Evolutionary conservation across 2,329 filamentous ascomycete species (phyloP).

Genomic region (Shiraia sp.): DNA sequence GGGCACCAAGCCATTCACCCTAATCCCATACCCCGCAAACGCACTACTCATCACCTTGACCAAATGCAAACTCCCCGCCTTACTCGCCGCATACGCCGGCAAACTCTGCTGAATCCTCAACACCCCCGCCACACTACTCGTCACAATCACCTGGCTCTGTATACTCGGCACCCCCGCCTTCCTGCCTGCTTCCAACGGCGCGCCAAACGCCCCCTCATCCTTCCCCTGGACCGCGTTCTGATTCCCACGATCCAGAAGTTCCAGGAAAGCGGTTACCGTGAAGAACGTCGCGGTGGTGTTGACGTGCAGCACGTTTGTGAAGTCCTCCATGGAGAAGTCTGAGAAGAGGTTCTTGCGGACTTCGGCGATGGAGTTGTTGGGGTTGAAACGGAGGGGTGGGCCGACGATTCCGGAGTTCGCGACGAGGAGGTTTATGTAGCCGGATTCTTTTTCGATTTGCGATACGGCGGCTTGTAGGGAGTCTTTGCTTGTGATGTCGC

Average conservation of each 20-base stretch:
- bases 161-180: conserved; percentile 12
- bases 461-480: conserved; percentile 17
- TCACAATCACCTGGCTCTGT: conserved; percentile 19
- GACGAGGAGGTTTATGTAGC: conserved; percentile 28
- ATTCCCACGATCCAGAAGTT: conserved; percentile 48
- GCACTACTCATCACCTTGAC: conserved; percentile 52
- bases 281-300: conserved; percentile 48
- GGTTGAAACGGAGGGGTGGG: conserved; percentile 11
- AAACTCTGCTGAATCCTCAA: background rate
- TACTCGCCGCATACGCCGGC: conserved; percentile 33
- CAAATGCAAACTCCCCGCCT: conserved; percentile 52
- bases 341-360: conserved; percentile 8
- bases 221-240: conserved; percentile 9
- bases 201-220: conserved; percentile 1
- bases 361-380: conserved; percentile 2
- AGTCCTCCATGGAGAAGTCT: conserved; percentile 8
- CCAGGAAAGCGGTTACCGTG: conserved; percentile 46
- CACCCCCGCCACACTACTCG: conserved; percentile 13
- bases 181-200: conserved; percentile 5
- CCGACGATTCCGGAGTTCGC: conserved; percentile 26
- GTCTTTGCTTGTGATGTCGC: conserved; percentile 25
- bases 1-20: conserved; percentile 55
- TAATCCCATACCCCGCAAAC: conserved; percentile 46
- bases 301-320: conserved; percentile 30
- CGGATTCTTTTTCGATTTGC: conserved; percentile 10